Percentiles rank a stretch among this genome's conserved stretches.
Conservation (phyloP, 2,329 filamentous ascomycete genomes). For the Colletotrichum falcatum region DNA sequence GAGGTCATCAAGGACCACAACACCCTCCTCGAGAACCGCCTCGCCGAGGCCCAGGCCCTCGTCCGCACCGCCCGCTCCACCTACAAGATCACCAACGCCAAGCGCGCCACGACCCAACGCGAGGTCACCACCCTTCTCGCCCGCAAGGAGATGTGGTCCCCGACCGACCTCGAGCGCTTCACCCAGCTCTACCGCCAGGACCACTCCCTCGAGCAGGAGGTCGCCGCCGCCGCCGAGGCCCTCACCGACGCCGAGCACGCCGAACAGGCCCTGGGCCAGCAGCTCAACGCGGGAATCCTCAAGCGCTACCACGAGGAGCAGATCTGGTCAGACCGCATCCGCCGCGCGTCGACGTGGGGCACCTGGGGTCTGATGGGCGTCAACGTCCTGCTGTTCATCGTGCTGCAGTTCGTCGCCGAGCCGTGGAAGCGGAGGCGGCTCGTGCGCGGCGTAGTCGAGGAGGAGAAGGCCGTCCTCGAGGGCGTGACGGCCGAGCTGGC, state of each 20-base stretch:
- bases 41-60: constrained; percentile 69
- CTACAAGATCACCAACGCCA: constrained; percentile 86
- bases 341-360: constrained; percentile 96
- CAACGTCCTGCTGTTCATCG: constrained; percentile 89
- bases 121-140: constrained; percentile 96
- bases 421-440: constrained; percentile 88
- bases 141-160: constrained; percentile 92
- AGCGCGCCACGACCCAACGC: constrained; percentile 89
- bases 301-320: constrained; percentile 98
- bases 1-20: constrained; percentile 87
- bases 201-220: constrained; percentile 90
- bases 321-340: constrained; percentile 98
- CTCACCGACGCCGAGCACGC: constrained; percentile 82
- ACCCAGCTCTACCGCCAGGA: constrained; percentile 92
- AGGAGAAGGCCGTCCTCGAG: constrained; percentile 72
- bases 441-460: constrained; percentile 84
- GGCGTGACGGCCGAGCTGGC: constrained; percentile 60
- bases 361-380: constrained; percentile 98
- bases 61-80: constrained; percentile 79
- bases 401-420: constrained; percentile 90
- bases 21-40: constrained; percentile 70
- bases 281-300: constrained; percentile 85
- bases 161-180: constrained; percentile 91
- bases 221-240: constrained; percentile 76
- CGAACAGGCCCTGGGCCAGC: constrained; percentile 80